Base-by-base conservation (phyloP, 2,329 filamentous ascomycete species). In the Scolecobasidium constrictum region DNA sequence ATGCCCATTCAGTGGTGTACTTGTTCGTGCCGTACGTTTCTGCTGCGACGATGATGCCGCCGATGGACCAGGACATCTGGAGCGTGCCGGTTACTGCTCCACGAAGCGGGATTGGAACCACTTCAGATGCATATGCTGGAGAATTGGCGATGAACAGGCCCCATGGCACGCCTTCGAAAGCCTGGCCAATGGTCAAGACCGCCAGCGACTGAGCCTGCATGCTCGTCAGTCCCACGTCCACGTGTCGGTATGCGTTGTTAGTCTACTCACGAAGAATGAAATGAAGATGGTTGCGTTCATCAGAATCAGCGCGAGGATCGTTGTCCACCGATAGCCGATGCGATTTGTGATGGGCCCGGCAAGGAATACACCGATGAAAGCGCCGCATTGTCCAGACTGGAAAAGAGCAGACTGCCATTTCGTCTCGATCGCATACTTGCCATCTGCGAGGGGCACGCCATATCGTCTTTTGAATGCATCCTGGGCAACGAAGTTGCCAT, bases 31-130 rank as follows among this genome's bases (percentile, higher is more conserved):
- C 68, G 56, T 77, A 77, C 53, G 86, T 80, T 46, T 84, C 81
- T n/a, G 78, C 81, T 42, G 83, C 80, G 35, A 77, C 80, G 43
- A 86, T 79, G 45, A 81, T 67, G 58, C 86, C 81, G 15, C 82
- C 82, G n/a, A 85, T 64, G 23, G 79, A 81, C 80, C 81, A 86
- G 68, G 81, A 85, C 53, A 83, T 78, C 63, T 84, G 84, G 61
- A 84, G 77, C 49, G 84, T 86, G 5, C 81, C 84, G 1, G 58
- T 60, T 12, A 61, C 35, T 6, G 56, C 53, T 11, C 62, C 80
- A 47, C 82, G 76, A 41, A 86, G 70, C 36, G 79, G 76, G 5
- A 86, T 73, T 3, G 82, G 82, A 54, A 80, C 84, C 45, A 86
- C 81, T 54, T 75, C 72, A 21, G 67, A 68, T 16, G 68, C 68